These are phyloP conservation scores for Vigna nakashimae DNA, from an alignment of 306 rosid genomes.

Conservation along the genomic window DNA sequence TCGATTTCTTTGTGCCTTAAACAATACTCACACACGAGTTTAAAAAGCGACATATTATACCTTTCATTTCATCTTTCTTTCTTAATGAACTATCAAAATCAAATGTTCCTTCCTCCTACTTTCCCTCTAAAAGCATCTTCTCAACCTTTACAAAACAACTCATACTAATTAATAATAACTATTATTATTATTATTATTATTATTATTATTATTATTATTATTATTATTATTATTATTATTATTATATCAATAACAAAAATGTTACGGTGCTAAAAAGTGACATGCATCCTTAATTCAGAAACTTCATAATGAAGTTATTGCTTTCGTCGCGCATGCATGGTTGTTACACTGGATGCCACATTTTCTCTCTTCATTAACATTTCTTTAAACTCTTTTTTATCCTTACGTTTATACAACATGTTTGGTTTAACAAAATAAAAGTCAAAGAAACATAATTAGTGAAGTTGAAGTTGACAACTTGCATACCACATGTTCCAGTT, in stretches of 20 bases:
- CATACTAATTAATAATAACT: too few species aligned
- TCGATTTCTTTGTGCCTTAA: constrained; percentile 47
- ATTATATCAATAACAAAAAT: neutral
- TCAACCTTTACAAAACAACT: constrained; percentile 4
- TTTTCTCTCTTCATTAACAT: neutral
- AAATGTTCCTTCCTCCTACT: constrained; percentile 39
- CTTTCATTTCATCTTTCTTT: constrained; percentile 34
- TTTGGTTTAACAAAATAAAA: too few species aligned
- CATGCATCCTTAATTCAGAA: neutral
- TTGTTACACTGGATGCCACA: neutral
- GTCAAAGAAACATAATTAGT: too few species aligned
- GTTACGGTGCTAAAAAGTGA: neutral
- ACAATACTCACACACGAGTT: constrained; percentile 18
- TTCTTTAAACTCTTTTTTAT: neutral
- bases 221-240: too few species aligned
- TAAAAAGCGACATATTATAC: constrained; percentile 27
- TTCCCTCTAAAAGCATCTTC: constrained; percentile 41
- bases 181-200: too few species aligned
- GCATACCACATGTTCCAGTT: too few species aligned
- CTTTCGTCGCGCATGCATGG: constrained; percentile 31
- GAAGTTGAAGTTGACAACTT: too few species aligned
- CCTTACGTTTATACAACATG: neutral
- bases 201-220: too few species aligned
- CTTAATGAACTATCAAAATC: constrained; percentile 30
- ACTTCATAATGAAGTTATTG: constrained; percentile 48